phyloP scores from a whole-genome alignment of 2,329 filamentous ascomycete species.

The Sporothrix humicola region DNA sequence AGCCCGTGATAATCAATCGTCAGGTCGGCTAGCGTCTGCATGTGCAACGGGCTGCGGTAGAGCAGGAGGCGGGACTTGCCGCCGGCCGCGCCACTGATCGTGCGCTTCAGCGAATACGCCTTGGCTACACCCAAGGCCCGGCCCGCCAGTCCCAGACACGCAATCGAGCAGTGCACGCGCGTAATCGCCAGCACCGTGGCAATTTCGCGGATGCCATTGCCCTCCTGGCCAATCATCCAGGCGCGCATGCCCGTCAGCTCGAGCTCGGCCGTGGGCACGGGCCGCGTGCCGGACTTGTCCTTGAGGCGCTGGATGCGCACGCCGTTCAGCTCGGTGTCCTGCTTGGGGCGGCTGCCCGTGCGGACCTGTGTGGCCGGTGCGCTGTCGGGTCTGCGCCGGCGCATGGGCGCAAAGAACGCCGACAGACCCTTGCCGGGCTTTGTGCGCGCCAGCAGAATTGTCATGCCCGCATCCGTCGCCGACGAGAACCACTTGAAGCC shows the following conservation, averaged over 20 bases:
- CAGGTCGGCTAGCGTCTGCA: conserved; percentile 62
- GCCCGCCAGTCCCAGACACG: conserved; percentile 58
- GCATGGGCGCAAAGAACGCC: conserved; percentile 70
- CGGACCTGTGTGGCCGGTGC: conserved; percentile 41
- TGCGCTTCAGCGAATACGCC: conserved; percentile 63
- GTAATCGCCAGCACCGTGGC: conserved; percentile 71
- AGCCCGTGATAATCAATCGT: conserved; percentile 61
- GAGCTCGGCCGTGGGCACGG: conserved; percentile 74
- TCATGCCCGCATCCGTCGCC: conserved; percentile 69
- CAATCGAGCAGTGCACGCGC: conserved; percentile 62
- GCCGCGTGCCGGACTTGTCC: conserved; percentile 72
- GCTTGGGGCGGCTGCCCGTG: conserved; percentile 41
- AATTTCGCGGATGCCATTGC: conserved; percentile 71
- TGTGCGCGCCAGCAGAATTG: conserved; percentile 68
- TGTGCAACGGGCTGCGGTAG: conserved; percentile 60
- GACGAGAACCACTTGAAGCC: conserved; percentile 77
- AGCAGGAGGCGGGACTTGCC: conserved; percentile 55
- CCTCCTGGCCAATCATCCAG: conserved; percentile 70
- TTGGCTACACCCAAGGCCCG: conserved; percentile 63
- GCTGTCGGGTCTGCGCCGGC: conserved; percentile 46
- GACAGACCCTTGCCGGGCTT: conserved; percentile 56
- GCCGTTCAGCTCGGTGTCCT: conserved; percentile 63
- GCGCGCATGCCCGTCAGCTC: conserved; percentile 67
- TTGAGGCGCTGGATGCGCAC: conserved; percentile 72
- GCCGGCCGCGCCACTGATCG: conserved; percentile 54